Base-by-base conservation (phyloP, 371 early-diverging fungal species). In the Nematocida sp. region DNA sequence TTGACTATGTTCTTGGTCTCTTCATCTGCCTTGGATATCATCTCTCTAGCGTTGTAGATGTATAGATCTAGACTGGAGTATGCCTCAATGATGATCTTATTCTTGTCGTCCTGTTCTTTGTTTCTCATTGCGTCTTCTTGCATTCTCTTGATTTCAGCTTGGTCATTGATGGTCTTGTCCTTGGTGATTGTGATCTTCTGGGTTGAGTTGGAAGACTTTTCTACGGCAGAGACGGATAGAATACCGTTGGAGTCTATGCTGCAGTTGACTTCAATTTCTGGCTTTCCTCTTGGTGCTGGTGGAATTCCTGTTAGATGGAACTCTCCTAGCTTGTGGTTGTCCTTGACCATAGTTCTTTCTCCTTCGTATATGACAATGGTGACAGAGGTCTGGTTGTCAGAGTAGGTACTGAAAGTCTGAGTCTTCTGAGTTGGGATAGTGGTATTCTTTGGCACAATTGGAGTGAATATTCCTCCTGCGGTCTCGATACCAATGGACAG, bases 391-490 rank as follows among this genome's bases (percentile, higher is more conserved):
- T 94, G 93, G 85, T 90, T 90, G 85, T 94, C 95, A 78, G 87
- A 87, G 75, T 90, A 87, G 66, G 95, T 94, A 76, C 92, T 89
- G 86, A 92, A 94, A 77, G 89, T 86, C 85, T 91, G 88, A 79
- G 87, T 86, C 85, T 88, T 88, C 80, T 87, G 89, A 80, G 90
- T 88, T 64, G 95, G 95, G 80, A 94, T 90, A 65, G 88, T 86
- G 49, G 91, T 87, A 86, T 90, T 90, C 78, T 91, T 89, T 82
- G 88, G 86, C 81, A 93, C 93, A 77, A 96, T 86, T 46, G 89
- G 82, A 58, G 94, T 91, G 88, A 94, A 90, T 83, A 93, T 91
- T 83, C 95, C 93, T 81, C 92, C 92, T 81, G 89, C 89, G 82
- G 90, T 91, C 81, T 92, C 91, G 82, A 92, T 89, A 83, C 91